Base-by-base conservation (phyloP, 345 rosid species). In the Acer yangbiense region DNA sequence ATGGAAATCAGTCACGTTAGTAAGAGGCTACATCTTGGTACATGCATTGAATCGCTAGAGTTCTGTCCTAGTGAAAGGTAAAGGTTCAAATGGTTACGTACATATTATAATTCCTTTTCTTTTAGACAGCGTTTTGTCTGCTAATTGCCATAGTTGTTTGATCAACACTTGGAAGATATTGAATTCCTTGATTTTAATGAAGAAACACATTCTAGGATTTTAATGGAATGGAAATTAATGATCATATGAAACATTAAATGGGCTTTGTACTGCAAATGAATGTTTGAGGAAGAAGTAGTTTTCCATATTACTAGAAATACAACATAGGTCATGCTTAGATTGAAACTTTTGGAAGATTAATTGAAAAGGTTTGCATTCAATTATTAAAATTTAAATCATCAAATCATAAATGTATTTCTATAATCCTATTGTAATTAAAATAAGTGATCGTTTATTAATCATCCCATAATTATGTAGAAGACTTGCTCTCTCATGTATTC, bases 1-100 rank as follows among this genome's bases (percentile, higher is more conserved):
- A 95, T 95, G 99, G 97, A 90, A 78, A 83, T 93, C 63, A 84
- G 84, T 83, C 99, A 96, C 79, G 87, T 90, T 88, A 96, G 97
- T 78, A 93, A 86, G 90, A 91, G 98, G 90, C 87, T 93, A 68
- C 99, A 93, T 79, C 89, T 83, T 73, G 98, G 98, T 57, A 85
- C 93, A 64, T 67, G 84, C 72, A 89, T 96, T 80, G 83, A 88
- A 44, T 85, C 89, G 39, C 85, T 95, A 6, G 99, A 89, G 82
- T 92, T 95, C 85, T 95, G 99, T 76, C 99, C 96, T 20, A 83
- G 48, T 79, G 88, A 89, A 84, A 91, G 94, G 99, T 95, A 88
- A 88, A 60, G 79, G 55, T 76, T 21, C 66, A 29, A 74, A 64
- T 74, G 32, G 9, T 27, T 6, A 32, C 65, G 9, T 39, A 29